These are phyloP conservation scores for Daldinia sp. DNA, from an alignment of 2,329 filamentous ascomycete genomes.

Conservation along the genomic window DNA sequence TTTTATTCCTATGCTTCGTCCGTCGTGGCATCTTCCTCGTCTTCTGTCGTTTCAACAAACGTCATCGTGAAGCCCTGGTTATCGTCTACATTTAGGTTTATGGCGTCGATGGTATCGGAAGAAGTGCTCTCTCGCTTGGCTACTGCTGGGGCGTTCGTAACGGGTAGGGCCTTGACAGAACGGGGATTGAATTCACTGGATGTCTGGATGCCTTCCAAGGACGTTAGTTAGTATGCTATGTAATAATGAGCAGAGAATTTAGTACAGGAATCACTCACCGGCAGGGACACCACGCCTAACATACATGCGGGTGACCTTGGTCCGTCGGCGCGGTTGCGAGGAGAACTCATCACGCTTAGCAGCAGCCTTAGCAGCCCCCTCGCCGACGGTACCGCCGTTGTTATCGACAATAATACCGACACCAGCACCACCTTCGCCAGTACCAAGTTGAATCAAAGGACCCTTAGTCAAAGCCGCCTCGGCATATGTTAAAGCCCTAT, in stretches of 20 bases:
- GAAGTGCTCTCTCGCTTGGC: conserved; percentile 39
- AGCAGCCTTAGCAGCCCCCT: conserved; percentile 19
- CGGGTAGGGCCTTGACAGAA: conserved; percentile 38
- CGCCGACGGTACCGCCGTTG: conserved; percentile 41
- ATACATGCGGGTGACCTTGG: conserved; percentile 58
- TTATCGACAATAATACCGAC: conserved; percentile 53
- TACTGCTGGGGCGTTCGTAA: conserved; percentile 31
- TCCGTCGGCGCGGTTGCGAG: conserved; percentile 48
- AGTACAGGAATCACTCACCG: conserved; percentile 47
- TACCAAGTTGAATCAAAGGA: conserved; percentile 52
- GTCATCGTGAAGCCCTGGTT: conserved; percentile 57
- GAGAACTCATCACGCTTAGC: conserved; percentile 41
- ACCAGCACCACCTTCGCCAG: conserved; percentile 50
- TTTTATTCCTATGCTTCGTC: conserved; percentile 38
- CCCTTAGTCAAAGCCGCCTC: conserved; percentile 51
- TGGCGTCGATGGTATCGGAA: conserved; percentile 49
- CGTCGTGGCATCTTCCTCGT: conserved; percentile 36
- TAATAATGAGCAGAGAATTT: neutral
- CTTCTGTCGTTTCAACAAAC: conserved; percentile 54
- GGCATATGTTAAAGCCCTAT: conserved; percentile 52
- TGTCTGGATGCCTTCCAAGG: conserved; percentile 42
- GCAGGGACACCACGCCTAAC: conserved; percentile 54
- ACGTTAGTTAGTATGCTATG: conserved; percentile 36
- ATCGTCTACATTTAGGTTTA: conserved; percentile 56
- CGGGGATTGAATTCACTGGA: conserved; percentile 41